Percentiles rank a stretch among this genome's conserved stretches.
Conservation (phyloP, 441 rosid species). For the Geranium incanum region DNA sequence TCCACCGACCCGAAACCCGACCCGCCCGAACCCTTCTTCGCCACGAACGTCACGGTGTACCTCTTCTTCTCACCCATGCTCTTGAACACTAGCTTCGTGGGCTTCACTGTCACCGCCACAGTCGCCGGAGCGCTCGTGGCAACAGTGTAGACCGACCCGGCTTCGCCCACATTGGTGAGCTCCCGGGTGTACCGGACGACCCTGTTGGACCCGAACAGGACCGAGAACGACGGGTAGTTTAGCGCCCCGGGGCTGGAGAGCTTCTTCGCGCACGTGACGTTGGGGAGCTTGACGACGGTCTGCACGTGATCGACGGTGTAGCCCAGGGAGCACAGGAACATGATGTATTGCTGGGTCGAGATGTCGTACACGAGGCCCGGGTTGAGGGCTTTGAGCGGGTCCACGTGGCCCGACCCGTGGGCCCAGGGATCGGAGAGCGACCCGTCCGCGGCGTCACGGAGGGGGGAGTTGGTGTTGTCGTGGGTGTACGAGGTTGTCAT, state of each 20-base stretch:
- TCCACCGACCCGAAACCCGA: slow-evolving; percentile 49
- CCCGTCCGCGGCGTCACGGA: background rate
- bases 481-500: slow-evolving; percentile 31
- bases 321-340: slow-evolving; percentile 32
- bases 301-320: slow-evolving; percentile 40
- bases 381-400: slow-evolving; percentile 23
- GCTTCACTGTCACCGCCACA: slow-evolving; percentile 57
- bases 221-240: slow-evolving; percentile 30
- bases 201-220: slow-evolving; percentile 19
- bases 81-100: slow-evolving; percentile 46
- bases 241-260: slow-evolving; percentile 20
- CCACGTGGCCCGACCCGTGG: slow-evolving; percentile 31
- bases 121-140: slow-evolving; percentile 27
- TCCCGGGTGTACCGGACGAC: slow-evolving; percentile 40
- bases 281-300: slow-evolving; percentile 9
- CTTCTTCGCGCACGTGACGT: slow-evolving; percentile 4
- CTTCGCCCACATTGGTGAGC: slow-evolving; percentile 47
- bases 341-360: slow-evolving; percentile 21
- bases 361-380: slow-evolving; percentile 33
- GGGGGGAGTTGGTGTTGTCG: slow-evolving; percentile 11
- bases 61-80: slow-evolving; percentile 52
- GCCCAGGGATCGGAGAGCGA: slow-evolving; percentile 22
- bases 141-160: slow-evolving; percentile 53
- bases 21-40: slow-evolving; percentile 30
- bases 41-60: slow-evolving; percentile 54